Conservation (phyloP, 257 asterid genomes). For the Forsythia viridissima region DNA sequence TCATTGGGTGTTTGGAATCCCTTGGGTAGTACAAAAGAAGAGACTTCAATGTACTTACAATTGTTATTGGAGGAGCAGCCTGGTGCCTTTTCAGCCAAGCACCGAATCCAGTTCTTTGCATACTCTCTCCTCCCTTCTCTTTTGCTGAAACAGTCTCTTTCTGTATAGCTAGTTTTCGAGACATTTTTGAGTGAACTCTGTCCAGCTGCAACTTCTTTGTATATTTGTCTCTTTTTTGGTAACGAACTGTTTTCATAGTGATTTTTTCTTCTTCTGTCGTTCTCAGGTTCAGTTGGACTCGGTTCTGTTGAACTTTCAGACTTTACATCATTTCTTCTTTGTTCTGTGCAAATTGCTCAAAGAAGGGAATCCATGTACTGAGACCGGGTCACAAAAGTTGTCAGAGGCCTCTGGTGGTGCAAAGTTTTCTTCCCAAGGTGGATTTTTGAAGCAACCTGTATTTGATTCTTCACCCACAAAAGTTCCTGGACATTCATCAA, state of each 20-base stretch:
- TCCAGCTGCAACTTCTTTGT: slow-evolving; percentile 15
- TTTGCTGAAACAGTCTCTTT: not conserved
- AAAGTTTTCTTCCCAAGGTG: slow-evolving; percentile 69
- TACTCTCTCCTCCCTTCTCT: not conserved
- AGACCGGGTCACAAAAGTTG: slow-evolving; percentile 29
- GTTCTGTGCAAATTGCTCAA: slow-evolving; percentile 78
- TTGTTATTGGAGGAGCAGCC: slow-evolving; percentile 1
- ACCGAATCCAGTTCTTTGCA: slow-evolving; percentile 10
- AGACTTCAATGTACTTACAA: slow-evolving; percentile 1
- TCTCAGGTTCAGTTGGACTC: slow-evolving; percentile 82
- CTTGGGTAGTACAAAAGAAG: slow-evolving; percentile 9
- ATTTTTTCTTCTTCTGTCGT: slow-evolving; percentile 13
- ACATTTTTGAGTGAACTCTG: slow-evolving; percentile 7
- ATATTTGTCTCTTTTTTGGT: slow-evolving; percentile 7
- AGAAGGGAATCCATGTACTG: slow-evolving; percentile 65
- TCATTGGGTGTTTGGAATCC: slow-evolving; percentile 17
- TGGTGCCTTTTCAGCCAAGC: slow-evolving; percentile 12
- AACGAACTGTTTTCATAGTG: slow-evolving; percentile 21
- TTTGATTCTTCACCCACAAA: slow-evolving; percentile 42
- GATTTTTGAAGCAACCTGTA: slow-evolving; percentile 70
- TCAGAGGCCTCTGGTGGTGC: slow-evolving; percentile 40
- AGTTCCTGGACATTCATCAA: slow-evolving; percentile 33
- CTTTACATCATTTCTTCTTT: slow-evolving; percentile 87
- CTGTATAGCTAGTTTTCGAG: not conserved
- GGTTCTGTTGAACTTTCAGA: slow-evolving; percentile 68